A percentile compares a stretch with the other conserved stretches of the same genome.
Evolutionary conservation across 2,329 filamentous ascomycete genomes (phyloP).

Genomic region (Colletotrichum cereale): DNA sequence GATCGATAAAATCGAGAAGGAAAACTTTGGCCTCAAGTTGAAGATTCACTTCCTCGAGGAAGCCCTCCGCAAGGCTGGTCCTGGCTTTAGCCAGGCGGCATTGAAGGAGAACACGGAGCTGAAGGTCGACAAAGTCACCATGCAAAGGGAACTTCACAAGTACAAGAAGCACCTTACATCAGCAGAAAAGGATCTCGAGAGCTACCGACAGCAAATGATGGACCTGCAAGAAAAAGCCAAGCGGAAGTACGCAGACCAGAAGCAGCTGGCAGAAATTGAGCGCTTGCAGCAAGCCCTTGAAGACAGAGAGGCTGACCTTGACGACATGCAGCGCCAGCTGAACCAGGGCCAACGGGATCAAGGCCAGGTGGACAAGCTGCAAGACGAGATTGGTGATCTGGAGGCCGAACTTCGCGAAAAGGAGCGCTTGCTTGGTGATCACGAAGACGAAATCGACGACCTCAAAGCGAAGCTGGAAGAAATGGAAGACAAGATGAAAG

Average conservation of each 20-base stretch:
- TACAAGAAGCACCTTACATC: slow-evolving; percentile 87
- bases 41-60: slow-evolving; percentile 98
- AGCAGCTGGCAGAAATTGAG: slow-evolving; percentile 71
- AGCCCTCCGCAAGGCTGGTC: slow-evolving; percentile 86
- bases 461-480: slow-evolving; percentile 67
- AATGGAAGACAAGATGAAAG: slow-evolving; percentile 70
- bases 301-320: slow-evolving; percentile 70
- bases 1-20: slow-evolving; percentile 96
- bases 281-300: slow-evolving; percentile 68
- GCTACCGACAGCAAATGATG: slow-evolving; percentile 83
- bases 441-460: slow-evolving; percentile 80
- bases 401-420: slow-evolving; percentile 83
- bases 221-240: slow-evolving; percentile 87
- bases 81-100: slow-evolving; percentile 88
- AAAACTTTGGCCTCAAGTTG: slow-evolving; percentile 96
- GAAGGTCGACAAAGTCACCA: slow-evolving; percentile 90
- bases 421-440: slow-evolving; percentile 78
- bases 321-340: slow-evolving; percentile 71
- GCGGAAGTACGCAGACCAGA: slow-evolving; percentile 79
- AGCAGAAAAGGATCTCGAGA: slow-evolving; percentile 88
- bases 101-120: slow-evolving; percentile 96
- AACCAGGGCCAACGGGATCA: slow-evolving; percentile 68
- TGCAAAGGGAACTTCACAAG: slow-evolving; percentile 87
- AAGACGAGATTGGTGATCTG: slow-evolving; percentile 80
- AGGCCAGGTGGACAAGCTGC: slow-evolving; percentile 74